A percentile compares a stretch with the other conserved stretches of the same genome.
These are phyloP conservation scores for Phylloporus scabripes DNA, from an alignment of 768 basidiomycete species.

Conservation along the genomic window DNA sequence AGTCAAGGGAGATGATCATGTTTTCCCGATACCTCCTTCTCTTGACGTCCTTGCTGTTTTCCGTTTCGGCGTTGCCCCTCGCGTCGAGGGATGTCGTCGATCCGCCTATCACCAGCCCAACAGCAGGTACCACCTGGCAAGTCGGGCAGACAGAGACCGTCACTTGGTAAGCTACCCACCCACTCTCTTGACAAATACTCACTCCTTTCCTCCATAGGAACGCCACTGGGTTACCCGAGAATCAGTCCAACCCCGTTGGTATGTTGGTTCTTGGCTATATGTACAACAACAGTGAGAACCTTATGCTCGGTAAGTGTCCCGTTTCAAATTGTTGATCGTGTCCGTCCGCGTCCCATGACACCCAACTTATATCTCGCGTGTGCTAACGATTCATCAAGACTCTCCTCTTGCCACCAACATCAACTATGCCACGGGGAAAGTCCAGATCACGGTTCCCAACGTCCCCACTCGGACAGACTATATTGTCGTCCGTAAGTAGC, in stretches of 20 bases:
- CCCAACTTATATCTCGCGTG: background rate
- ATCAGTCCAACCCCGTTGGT: conserved; percentile 28
- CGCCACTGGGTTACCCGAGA: conserved; percentile 22
- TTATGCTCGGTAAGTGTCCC: conserved; percentile 25
- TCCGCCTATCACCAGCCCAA: conserved; percentile 45
- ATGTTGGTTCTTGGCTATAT: conserved; percentile 26
- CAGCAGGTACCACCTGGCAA: conserved; percentile 38
- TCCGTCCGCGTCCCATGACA: background rate
- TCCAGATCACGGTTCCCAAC: conserved; percentile 31
- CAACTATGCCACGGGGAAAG: conserved; percentile 29
- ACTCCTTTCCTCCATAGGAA: conserved; percentile 27
- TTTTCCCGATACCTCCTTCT: conserved; percentile 24
- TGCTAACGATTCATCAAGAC: conserved; percentile 18
- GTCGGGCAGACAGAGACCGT: conserved; percentile 42
- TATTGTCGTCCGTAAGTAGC: conserved; percentile 34
- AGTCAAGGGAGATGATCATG: conserved; percentile 15
- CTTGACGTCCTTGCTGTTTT: conserved; percentile 15
- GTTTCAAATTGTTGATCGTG: background rate
- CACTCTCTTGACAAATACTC: conserved; percentile 21
- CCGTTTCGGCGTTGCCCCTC: conserved; percentile 31
- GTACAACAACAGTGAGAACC: conserved; percentile 28
- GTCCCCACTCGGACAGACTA: conserved; percentile 30
- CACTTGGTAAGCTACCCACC: conserved; percentile 39
- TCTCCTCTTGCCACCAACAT: conserved; percentile 34
- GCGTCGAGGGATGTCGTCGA: conserved; percentile 40